A percentile compares a stretch with the other conserved stretches of the same genome.
These are phyloP conservation scores for Citrus sp. DNA, from an alignment of 345 rosid genomes.

Conservation along the genomic window DNA sequence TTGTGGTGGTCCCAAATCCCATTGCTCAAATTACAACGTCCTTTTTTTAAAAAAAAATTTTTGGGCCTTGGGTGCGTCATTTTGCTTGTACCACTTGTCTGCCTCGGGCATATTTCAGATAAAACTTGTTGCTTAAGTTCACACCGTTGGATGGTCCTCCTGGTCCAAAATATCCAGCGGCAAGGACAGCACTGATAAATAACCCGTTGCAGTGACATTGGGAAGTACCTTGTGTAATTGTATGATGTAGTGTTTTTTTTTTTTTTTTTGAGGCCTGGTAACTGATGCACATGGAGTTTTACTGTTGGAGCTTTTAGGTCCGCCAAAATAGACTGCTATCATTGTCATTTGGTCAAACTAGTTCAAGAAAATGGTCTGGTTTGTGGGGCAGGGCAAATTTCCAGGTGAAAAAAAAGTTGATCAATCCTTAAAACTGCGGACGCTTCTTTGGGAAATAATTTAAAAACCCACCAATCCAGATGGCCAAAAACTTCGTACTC, in stretches of 20 bases:
- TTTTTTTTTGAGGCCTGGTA: no score
- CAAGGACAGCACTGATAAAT: neutral
- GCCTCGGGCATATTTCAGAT: neutral
- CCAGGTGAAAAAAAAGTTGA: neutral
- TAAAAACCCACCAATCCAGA: neutral
- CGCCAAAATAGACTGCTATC: neutral
- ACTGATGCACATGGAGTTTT: neutral
- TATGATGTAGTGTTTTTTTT: no score
- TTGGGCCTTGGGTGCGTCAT: neutral
- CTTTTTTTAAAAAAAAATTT: neutral
- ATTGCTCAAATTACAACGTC: neutral
- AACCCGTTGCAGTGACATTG: neutral
- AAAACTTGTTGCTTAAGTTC: neutral
- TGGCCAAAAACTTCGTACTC: neutral
- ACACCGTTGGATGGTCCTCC: neutral
- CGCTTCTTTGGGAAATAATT: neutral
- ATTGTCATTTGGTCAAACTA: neutral
- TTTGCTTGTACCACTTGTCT: neutral
- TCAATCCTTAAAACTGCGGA: neutral
- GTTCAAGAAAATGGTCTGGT: neutral
- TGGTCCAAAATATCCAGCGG: neutral
- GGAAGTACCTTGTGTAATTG: neutral
- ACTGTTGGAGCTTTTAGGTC: neutral
- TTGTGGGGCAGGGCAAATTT: neutral
- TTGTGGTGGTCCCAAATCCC: neutral